phyloP scores from a whole-genome alignment of 805 yeast species.

The Yamadazyma tumulicola region DNA sequence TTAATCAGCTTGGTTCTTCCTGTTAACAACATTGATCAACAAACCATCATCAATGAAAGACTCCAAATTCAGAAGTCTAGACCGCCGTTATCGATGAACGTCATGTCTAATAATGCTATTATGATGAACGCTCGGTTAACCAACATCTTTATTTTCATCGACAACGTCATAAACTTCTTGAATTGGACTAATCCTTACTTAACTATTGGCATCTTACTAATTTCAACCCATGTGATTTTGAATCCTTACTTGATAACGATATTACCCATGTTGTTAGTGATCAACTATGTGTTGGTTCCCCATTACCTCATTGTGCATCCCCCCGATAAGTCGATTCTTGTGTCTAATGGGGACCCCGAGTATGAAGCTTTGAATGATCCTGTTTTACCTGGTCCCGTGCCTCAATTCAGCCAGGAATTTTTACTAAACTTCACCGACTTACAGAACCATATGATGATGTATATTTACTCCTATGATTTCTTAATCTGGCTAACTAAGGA shows the following conservation, averaged over 20 bases:
- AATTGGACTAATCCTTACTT: slow-evolving; percentile 63
- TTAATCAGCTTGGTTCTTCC: slow-evolving; percentile 72
- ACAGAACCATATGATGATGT: slow-evolving; percentile 74
- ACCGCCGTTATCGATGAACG: slow-evolving; percentile 66
- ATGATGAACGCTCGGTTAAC: slow-evolving; percentile 60
- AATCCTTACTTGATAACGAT: slow-evolving; percentile 56
- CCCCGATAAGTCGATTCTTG: slow-evolving; percentile 45
- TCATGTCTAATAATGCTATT: slow-evolving; percentile 67
- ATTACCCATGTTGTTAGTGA: slow-evolving; percentile 52
- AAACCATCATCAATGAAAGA: slow-evolving; percentile 48
- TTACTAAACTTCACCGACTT: slow-evolving; percentile 75
- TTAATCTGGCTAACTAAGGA: slow-evolving; percentile 45
- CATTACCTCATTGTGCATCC: slow-evolving; percentile 59
- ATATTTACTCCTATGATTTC: slow-evolving; percentile 60
- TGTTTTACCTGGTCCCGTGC: slow-evolving; percentile 63
- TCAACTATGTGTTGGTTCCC: slow-evolving; percentile 62
- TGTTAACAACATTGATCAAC: slow-evolving; percentile 41
- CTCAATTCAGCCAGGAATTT: slow-evolving; percentile 77
- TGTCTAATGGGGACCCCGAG: slow-evolving; percentile 32
- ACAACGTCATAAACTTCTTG: slow-evolving; percentile 50
- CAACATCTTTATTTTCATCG: slow-evolving; percentile 57
- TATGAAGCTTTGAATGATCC: slow-evolving; percentile 45
- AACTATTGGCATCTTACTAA: slow-evolving; percentile 54
- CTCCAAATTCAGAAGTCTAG: slow-evolving; percentile 58
- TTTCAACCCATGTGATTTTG: slow-evolving; percentile 51